These are phyloP conservation scores for Claviceps paspali DNA, from an alignment of 2,329 filamentous ascomycete genomes.

Conservation along the genomic window DNA sequence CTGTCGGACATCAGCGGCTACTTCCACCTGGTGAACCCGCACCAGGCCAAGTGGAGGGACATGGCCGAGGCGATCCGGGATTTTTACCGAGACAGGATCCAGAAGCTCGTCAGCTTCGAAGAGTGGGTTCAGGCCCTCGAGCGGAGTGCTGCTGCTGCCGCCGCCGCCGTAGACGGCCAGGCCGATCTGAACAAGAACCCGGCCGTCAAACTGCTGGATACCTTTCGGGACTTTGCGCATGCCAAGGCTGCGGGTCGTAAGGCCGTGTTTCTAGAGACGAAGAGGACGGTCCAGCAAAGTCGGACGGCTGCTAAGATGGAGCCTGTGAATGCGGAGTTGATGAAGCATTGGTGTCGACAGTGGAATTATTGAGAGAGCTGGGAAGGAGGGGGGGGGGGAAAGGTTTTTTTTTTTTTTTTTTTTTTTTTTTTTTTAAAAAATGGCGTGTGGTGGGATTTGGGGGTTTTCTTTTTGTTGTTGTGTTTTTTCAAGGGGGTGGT, in stretches of 20 bases:
- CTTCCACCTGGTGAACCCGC: slow-evolving; percentile 36
- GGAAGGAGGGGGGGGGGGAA: too few species aligned
- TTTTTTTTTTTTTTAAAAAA: too few species aligned
- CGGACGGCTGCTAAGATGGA: slow-evolving; percentile 24
- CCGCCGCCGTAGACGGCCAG: slow-evolving; percentile 11
- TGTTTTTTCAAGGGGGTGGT: too few species aligned
- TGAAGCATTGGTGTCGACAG: slow-evolving; percentile 32
- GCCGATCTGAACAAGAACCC: slow-evolving; percentile 27
- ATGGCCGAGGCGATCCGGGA: slow-evolving; percentile 25
- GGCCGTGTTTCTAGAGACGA: slow-evolving; percentile 24
- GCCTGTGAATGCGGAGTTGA: slow-evolving; percentile 26
- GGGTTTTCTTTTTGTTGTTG: too few species aligned
- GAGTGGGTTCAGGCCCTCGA: slow-evolving; percentile 32
- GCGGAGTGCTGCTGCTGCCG: slow-evolving; percentile 18
- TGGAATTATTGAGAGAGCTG: too few species aligned
- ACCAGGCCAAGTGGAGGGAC: slow-evolving; percentile 21
- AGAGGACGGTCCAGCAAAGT: slow-evolving; percentile 23
- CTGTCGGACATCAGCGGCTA: slow-evolving; percentile 18
- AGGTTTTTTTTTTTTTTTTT: too few species aligned
- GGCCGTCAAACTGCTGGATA: slow-evolving; percentile 35
- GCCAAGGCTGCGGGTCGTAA: slow-evolving; percentile 1
- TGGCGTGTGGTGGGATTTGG: too few species aligned
- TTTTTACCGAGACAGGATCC: slow-evolving; percentile 24
- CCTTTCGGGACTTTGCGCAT: slow-evolving; percentile 20
- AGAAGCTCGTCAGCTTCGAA: slow-evolving; percentile 22